Evolutionary conservation across 2,329 filamentous ascomycete genomes (phyloP).

Genomic region (Graphilbum ipis-grandicollis): DNA sequence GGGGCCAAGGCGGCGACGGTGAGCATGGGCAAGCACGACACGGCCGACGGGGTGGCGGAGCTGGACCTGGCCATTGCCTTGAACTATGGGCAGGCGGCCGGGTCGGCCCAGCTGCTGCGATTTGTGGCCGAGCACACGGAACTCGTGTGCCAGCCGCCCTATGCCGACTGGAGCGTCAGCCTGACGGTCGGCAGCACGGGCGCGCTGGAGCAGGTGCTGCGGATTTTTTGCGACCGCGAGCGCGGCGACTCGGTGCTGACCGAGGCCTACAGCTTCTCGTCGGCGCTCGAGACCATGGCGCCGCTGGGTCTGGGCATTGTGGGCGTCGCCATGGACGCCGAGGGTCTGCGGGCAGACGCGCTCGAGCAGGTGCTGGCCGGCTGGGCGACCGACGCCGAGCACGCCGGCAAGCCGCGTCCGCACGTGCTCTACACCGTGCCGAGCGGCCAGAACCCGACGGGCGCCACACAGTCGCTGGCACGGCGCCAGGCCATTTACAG

Average conservation of each 20-base stretch:
- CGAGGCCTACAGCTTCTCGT: conserved; percentile 83
- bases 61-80: conserved; percentile 74
- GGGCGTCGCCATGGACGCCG: conserved; percentile 32
- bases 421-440: conserved; percentile 43
- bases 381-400: conserved; percentile 30
- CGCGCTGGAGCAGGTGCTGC: conserved; percentile 64
- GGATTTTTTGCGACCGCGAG: conserved; percentile 57
- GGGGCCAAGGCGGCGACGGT: conserved; percentile 47
- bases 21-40: conserved; percentile 70
- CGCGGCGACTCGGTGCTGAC: conserved; percentile 65
- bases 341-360: conserved; percentile 32
- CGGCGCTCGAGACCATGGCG: conserved; percentile 40
- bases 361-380: conserved; percentile 32
- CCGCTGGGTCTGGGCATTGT: conserved; percentile 34
- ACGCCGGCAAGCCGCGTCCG: conserved; percentile 29
- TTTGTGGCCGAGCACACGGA: conserved; percentile 94
- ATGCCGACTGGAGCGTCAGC: conserved; percentile 75
- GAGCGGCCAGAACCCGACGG: conserved; percentile 82
- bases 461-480: conserved; percentile 55
- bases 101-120: conserved; percentile 71
- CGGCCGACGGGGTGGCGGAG: conserved; percentile 18
- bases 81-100: conserved; percentile 83
- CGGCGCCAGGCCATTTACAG: conserved; percentile 58
- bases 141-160: conserved; percentile 71
- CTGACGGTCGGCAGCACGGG: conserved; percentile 77